Conservation (phyloP, 768 basidiomycete genomes). For the Leccinum broughii region DNA sequence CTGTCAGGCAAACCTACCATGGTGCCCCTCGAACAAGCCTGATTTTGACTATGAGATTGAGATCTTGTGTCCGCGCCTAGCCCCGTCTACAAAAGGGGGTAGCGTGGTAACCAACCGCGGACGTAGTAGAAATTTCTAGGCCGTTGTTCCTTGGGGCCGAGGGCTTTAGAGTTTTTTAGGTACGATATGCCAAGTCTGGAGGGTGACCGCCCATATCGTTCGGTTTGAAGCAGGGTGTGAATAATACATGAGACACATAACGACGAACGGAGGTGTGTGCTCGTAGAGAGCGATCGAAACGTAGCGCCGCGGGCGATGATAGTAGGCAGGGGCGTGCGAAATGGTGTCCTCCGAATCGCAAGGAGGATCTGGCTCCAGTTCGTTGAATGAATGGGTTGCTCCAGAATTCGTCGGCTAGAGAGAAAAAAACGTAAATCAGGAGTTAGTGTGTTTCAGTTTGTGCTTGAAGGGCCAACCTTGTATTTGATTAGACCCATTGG, state of each 20-base stretch:
- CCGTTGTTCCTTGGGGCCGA: slow-evolving; percentile 29
- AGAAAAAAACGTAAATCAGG: slow-evolving; percentile 25
- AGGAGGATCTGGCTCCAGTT: slow-evolving; percentile 7
- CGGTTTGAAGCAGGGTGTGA: slow-evolving; percentile 9
- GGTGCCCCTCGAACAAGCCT: slow-evolving; percentile 23
- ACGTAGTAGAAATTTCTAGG: slow-evolving; percentile 6
- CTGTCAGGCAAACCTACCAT: slow-evolving; percentile 6
- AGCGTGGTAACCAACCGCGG: slow-evolving; percentile 28
- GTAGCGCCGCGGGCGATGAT: neutral
- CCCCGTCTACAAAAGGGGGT: slow-evolving; percentile 22
- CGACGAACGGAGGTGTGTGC: neutral
- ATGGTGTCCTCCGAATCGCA: neutral
- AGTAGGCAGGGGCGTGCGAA: neutral
- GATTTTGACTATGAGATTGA: slow-evolving; percentile 26
- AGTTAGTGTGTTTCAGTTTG: slow-evolving; percentile 10
- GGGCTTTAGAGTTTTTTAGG: slow-evolving; percentile 14
- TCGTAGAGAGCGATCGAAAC: neutral
- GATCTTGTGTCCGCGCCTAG: slow-evolving; percentile 13
- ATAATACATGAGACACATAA: slow-evolving; percentile 3
- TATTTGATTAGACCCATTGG: neutral
- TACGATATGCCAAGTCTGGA: slow-evolving; percentile 4
- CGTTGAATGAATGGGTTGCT: neutral
- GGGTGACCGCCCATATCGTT: slow-evolving; percentile 1
- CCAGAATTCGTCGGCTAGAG: neutral
- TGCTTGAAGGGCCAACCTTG: slow-evolving; percentile 1